Conservation (phyloP, 495 filamentous ascomycete species). For the Neurospora sp. region DNA sequence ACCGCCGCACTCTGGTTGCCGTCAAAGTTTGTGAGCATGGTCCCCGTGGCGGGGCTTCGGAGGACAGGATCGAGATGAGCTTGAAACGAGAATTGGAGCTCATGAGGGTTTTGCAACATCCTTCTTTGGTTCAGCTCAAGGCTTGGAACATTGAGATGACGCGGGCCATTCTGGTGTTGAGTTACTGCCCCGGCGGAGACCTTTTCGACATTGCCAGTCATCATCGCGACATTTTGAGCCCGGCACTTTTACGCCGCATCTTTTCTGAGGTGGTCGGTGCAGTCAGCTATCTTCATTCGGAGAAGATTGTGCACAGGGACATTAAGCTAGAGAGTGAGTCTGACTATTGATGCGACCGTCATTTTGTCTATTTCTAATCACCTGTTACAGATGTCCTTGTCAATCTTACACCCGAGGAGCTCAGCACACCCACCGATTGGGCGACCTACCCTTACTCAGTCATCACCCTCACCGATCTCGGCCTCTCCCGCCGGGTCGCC, state of each 20-base stretch:
- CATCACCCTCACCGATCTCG: conserved; percentile 83
- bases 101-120: conserved; percentile 75
- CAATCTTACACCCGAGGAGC: conserved; percentile 54
- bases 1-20: conserved; percentile 61
- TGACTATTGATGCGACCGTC: not conserved
- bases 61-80: conserved; percentile 82
- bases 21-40: conserved; percentile 94
- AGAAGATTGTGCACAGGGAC: conserved; percentile 88
- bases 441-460: conserved; percentile 66
- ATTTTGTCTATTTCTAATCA: not conserved
- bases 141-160: conserved; percentile 75
- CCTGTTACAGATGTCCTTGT: conserved; percentile 68
- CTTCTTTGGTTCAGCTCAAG: conserved; percentile 79
- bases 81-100: conserved; percentile 93
- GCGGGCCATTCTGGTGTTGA: conserved; percentile 74
- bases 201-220: conserved; percentile 83
- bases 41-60: conserved; percentile 77
- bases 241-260: conserved; percentile 67
- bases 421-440: conserved; percentile 46
- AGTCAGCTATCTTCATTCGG: conserved; percentile 70
- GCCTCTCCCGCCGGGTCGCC: conserved; percentile 75
- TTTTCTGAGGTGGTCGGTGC: conserved; percentile 84
- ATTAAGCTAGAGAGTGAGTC: conserved; percentile 93
- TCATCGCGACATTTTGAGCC: conserved; percentile 51
- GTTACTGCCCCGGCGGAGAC: conserved; percentile 89